Evolutionary conservation across 164 flowering plant species (phyloP).

Genomic region (Paratinospora sagittata): DNA sequence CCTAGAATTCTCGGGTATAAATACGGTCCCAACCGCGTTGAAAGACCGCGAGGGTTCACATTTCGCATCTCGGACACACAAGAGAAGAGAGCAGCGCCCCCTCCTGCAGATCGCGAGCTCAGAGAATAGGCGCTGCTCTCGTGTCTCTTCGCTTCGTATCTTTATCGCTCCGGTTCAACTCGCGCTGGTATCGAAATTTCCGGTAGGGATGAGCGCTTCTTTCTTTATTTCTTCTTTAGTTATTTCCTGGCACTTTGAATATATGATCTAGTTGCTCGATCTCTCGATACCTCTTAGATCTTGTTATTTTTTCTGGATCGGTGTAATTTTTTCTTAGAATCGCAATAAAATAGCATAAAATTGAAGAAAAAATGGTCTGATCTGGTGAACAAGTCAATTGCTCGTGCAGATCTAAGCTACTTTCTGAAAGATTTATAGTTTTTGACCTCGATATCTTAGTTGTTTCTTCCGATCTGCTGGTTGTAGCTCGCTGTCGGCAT

Average conservation of each 20-base stretch:
- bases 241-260: background rate
- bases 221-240: too few species aligned
- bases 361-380: background rate
- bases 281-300: background rate
- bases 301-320: background rate
- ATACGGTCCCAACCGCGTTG: background rate
- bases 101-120: background rate
- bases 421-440: background rate
- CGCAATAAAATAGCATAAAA: too few species aligned
- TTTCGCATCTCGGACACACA: background rate
- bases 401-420: background rate
- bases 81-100: slow-evolving; percentile 7
- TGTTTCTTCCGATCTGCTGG: background rate
- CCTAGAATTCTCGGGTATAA: background rate
- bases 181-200: background rate
- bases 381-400: background rate
- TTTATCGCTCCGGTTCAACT: background rate
- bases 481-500: background rate
- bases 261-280: background rate
- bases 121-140: slow-evolving; percentile 2
- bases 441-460: background rate
- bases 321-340: background rate
- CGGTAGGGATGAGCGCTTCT: background rate
- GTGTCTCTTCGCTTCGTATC: background rate
- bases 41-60: background rate